phyloP scores from a whole-genome alignment of 768 basidiomycete species.

The Mycena vulgaris region DNA sequence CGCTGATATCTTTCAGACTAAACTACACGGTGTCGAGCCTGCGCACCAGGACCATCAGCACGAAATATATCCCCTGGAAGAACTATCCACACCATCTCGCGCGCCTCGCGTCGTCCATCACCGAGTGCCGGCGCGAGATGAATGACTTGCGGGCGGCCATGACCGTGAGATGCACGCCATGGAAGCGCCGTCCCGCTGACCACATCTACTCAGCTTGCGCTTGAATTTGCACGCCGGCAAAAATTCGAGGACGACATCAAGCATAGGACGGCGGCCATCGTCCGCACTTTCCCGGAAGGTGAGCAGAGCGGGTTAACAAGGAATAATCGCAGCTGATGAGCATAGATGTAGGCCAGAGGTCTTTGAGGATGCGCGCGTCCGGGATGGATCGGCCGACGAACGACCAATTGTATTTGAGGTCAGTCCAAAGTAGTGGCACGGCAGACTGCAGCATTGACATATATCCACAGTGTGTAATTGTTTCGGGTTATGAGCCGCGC shows the following conservation, averaged over 20 bases:
- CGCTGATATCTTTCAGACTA: not conserved
- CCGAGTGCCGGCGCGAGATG: constrained; percentile 10
- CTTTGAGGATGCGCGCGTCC: not conserved
- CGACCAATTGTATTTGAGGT: not conserved
- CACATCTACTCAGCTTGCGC: not conserved
- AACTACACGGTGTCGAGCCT: constrained; percentile 15
- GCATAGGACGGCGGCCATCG: not conserved
- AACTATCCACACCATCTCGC: not conserved
- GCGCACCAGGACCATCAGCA: constrained; percentile 2
- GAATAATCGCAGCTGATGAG: not conserved
- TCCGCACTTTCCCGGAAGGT: not conserved
- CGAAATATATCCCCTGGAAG: not conserved
- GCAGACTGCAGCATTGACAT: no score
- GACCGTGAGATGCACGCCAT: not conserved
- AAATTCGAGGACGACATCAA: constrained; percentile 7
- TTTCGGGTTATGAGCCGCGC: no score
- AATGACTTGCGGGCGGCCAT: constrained; percentile 9
- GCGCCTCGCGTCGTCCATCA: not conserved
- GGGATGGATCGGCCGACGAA: not conserved
- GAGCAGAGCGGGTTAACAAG: not conserved
- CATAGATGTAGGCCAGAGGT: not conserved
- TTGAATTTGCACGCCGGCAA: constrained; percentile 19
- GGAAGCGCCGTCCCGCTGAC: not conserved
- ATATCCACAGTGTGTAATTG: no score
- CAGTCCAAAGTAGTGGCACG: not conserved